Evolutionary conservation across 768 basidiomycete genomes (phyloP), one percentile per base, ranked within the genome.

Genomic region (Rickenella mellea): DNA sequence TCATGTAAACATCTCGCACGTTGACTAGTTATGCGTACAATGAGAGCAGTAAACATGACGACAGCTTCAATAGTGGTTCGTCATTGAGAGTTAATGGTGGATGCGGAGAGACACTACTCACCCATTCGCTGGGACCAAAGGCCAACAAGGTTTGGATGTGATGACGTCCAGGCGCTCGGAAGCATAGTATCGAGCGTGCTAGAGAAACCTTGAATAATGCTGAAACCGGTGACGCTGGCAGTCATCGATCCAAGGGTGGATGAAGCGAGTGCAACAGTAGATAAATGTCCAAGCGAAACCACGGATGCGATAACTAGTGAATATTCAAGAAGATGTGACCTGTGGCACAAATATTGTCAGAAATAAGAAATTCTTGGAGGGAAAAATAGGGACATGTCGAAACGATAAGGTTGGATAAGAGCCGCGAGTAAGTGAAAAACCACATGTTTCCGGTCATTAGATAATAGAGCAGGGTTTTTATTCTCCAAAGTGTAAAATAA

Each of bases 121-220:
- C 83, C 66, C 85, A 89, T 91, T 48, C 92, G 69, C 58, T 93
- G 90, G 7, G 83, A 62, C 92, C 92, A 94, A 6, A 94, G 69
- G 6, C 92, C 92, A 9, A 97, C 88, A 9, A 89, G 69, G 12
- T 81, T 64, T 0, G 92, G 94, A 24, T 82, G 78, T 1, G 79
- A 56, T 3, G 90, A 91, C 0, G 96, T 93, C 92, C 88, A 99
- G 12, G 94, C 92, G 28, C 88, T 78, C 1, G 96, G 94, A 7
- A 97, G 76, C 52, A 99, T 73, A 0, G 93, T 93, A 58, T 99
- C 96, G 15, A 99, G 76, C 0, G 89, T 80, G 38, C 83, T 86
- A 6, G 77, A 67, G 42, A 94, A 76, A 15, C 90, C 90, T 49
- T 84, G 83, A 5, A 92, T 65, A 42, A 94, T 80, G 48, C 80